A percentile compares a stretch with the other conserved stretches of the same genome.
These are phyloP conservation scores for Boechera stricta DNA, from an alignment of 345 rosid species.

Conservation along the genomic window DNA sequence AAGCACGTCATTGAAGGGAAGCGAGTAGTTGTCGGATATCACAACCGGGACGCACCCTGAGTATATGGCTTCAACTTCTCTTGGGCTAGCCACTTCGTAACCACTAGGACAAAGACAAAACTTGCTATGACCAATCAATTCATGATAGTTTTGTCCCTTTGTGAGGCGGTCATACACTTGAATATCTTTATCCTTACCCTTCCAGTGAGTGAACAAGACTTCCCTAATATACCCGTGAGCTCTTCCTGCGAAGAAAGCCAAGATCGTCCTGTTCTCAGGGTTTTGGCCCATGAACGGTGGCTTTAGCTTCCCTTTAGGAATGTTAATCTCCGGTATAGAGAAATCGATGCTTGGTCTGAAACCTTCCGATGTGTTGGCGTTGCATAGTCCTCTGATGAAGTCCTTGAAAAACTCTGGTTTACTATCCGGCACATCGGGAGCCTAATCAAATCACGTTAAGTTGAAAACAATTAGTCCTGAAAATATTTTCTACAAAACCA, in stretches of 20 bases:
- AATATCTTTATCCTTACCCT: slow-evolving; percentile 51
- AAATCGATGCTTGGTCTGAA: slow-evolving; percentile 51
- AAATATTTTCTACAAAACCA: not conserved
- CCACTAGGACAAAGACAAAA: slow-evolving; percentile 75
- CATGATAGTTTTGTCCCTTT: slow-evolving; percentile 44
- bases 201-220: slow-evolving; percentile 50
- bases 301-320: slow-evolving; percentile 40
- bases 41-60: slow-evolving; percentile 58
- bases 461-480: not conserved
- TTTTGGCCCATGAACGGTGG: slow-evolving; percentile 32
- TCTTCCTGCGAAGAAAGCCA: slow-evolving; percentile 58
- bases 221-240: slow-evolving; percentile 54
- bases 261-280: slow-evolving; percentile 42
- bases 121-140: slow-evolving; percentile 55
- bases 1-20: slow-evolving; percentile 62
- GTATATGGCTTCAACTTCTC: slow-evolving; percentile 54
- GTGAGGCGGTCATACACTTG: slow-evolving; percentile 53
- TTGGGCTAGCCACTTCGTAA: slow-evolving; percentile 68
- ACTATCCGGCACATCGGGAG: slow-evolving; percentile 48
- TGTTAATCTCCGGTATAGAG: slow-evolving; percentile 56
- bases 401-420: slow-evolving; percentile 48
- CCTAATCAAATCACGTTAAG: slow-evolving; percentile 38
- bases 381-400: slow-evolving; percentile 55
- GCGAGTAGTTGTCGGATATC: slow-evolving; percentile 51
- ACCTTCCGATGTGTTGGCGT: slow-evolving; percentile 59